A percentile compares a stretch with the other conserved stretches of the same genome.
Conservation (phyloP, 306 rosid species). For the Acmispon strigosus region DNA sequence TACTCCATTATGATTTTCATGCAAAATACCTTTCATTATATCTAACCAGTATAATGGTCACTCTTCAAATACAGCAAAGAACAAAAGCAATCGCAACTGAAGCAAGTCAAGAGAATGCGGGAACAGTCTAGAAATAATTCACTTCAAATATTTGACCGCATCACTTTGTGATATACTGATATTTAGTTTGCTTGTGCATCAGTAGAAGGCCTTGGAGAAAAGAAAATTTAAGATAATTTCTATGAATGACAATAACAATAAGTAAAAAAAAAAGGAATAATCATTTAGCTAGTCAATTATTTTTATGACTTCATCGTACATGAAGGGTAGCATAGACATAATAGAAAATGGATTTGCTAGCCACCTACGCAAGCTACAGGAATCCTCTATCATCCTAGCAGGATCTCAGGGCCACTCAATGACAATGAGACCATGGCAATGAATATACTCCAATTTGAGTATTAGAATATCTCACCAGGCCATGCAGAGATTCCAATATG, state of each 20-base stretch:
- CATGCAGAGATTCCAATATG: conserved; percentile 86
- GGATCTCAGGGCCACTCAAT: conserved; percentile 2
- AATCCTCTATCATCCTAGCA: background rate
- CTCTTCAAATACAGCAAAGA: background rate
- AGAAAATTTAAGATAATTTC: background rate
- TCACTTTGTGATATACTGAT: background rate
- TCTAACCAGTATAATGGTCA: background rate
- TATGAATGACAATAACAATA: background rate
- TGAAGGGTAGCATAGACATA: background rate
- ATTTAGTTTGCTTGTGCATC: background rate
- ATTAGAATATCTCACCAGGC: conserved; percentile 65
- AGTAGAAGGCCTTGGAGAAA: background rate
- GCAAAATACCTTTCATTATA: background rate
- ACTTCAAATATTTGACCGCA: background rate
- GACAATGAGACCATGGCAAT: background rate
- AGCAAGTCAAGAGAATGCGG: background rate
- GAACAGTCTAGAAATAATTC: background rate
- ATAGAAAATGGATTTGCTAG: background rate
- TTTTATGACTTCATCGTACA: conserved; percentile 5
- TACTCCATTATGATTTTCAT: background rate
- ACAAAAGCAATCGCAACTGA: background rate
- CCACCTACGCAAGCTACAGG: conserved; percentile 5
- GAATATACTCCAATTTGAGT: background rate
- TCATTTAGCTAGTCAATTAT: background rate
- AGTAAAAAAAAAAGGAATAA: background rate